Percentiles rank a stretch among this genome's conserved stretches.
Conservation (phyloP, 2,329 filamentous ascomycete species). For the Aspergillus sp. region DNA sequence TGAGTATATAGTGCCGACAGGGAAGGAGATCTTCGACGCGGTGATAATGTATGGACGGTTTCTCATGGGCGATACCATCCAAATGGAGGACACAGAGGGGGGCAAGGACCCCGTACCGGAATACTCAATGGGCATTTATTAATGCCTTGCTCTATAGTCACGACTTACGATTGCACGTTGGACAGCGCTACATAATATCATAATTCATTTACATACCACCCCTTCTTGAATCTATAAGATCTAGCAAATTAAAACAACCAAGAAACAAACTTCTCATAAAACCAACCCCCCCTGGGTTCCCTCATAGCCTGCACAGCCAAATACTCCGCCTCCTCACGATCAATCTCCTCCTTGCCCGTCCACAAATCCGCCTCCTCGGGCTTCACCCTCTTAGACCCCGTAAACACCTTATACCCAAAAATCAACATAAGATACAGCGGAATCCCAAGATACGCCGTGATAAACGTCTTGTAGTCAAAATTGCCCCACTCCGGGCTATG, state of each 20-base stretch:
- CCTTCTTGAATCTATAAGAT: too few species aligned
- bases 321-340: conserved; percentile 65
- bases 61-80: conserved; percentile 16
- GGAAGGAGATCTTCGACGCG: conserved; percentile 77
- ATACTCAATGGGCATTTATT: neutral
- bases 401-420: conserved; percentile 59
- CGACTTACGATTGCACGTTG: too few species aligned
- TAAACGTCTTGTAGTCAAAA: conserved; percentile 69
- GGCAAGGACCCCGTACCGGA: neutral
- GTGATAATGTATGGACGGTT: conserved; percentile 80
- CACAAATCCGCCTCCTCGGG: conserved; percentile 61
- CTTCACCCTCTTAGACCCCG: conserved; percentile 49
- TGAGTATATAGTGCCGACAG: conserved; percentile 80
- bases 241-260: conserved; percentile 50
- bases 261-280: conserved; percentile 53
- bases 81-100: neutral
- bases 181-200: too few species aligned
- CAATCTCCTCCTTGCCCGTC: conserved; percentile 65
- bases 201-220: neutral
- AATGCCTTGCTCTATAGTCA: neutral
- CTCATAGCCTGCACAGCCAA: conserved; percentile 48
- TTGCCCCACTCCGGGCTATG: conserved; percentile 41
- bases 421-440: conserved; percentile 65
- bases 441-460: conserved; percentile 71
- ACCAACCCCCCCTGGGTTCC: conserved; percentile 40